A percentile compares a stretch with the other conserved stretches of the same genome.
Evolutionary conservation across 106 monocot species (phyloP).

Genomic region (Xerophyta viscosa): DNA sequence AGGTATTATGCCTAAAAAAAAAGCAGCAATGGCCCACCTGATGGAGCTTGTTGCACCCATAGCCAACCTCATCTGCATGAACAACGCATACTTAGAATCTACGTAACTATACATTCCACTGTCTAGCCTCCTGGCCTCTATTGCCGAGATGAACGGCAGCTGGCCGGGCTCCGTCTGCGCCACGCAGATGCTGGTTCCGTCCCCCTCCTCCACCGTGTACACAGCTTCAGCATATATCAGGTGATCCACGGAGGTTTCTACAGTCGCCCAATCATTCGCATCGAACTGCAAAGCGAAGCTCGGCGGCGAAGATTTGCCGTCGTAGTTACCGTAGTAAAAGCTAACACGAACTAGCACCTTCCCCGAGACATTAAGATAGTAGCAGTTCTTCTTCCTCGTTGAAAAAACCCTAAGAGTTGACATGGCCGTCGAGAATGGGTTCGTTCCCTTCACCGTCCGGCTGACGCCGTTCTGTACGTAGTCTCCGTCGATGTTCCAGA

Average conservation of each 20-base stretch:
- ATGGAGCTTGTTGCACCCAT: conserved; percentile 6
- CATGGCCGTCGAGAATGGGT: background rate
- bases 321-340: conserved; percentile 48
- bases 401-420: conserved; percentile 26
- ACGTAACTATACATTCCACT: conserved; percentile 10
- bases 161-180: conserved; percentile 4
- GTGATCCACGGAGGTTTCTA: conserved; percentile 5
- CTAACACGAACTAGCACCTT: conserved; percentile 17
- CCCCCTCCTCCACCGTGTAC: conserved; percentile 2
- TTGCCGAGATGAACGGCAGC: conserved; percentile 23
- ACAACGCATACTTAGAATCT: background rate
- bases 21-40: conserved; percentile 16
- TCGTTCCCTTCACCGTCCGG: background rate
- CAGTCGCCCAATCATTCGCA: conserved; percentile 6
- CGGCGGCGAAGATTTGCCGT: conserved; percentile 23
- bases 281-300: conserved; percentile 28
- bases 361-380: conserved; percentile 3
- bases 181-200: conserved; percentile 15
- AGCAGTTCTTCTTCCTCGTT: conserved; percentile 29
- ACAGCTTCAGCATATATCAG: conserved; percentile 2
- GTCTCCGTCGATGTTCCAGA: conserved; percentile 21
- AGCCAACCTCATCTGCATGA: conserved; percentile 3
- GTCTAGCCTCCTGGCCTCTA: conserved; percentile 17
- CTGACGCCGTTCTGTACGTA: conserved; percentile 12
- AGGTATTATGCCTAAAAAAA: too few species aligned